Base-by-base conservation (phyloP, 306 rosid species). In the Macrotyloma uniflorum region DNA sequence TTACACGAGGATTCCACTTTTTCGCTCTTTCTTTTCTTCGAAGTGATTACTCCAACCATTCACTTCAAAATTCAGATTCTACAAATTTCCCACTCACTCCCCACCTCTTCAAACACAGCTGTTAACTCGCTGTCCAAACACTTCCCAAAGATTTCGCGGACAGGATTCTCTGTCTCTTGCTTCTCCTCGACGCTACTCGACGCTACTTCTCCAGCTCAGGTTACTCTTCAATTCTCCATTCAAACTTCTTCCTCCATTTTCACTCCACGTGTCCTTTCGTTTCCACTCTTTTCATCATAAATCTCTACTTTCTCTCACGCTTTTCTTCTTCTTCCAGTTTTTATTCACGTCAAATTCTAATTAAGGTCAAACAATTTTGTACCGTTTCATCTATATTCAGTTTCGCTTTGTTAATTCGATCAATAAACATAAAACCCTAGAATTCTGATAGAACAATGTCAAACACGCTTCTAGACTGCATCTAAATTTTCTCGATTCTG, bases 1-100 rank as follows among this genome's bases (percentile, higher is more conserved):
- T 79, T 73, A 84, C 94, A 88, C 89, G 88, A 74, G 90, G 89
- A 87, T 84, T 83, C 80, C 71, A 65, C 75, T 89, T 71, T 63
- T 74, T 12, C 57, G 73, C 55, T 77, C 30, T 72, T 83, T 83
- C 66, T 35, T 35, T 35, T 86, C 13, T 12, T 65, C 12, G 0
- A 66, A 65, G 50, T 65, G n/a, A 65, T 38, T 28, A 8, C 40
- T 28, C 18, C 16, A 32, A 10, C 9, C 47, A 32, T 35, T 33
- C 7, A 8, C 15, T 62, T 8, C 12, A 53, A 53, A 33, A 66
- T 83, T 69, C 82, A 80, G 84, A 92, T 83, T 87, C 72, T 68
- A 64, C 64, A 80, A 82, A 85, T 85, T 82, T 76, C 65, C 78
- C 67, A 78, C 63, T 77, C 83, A 59, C 74, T 82, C 72, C 38